Conservation (phyloP, 176 grass and related monocot genomes). For the Tillandsia leiboldiana region DNA sequence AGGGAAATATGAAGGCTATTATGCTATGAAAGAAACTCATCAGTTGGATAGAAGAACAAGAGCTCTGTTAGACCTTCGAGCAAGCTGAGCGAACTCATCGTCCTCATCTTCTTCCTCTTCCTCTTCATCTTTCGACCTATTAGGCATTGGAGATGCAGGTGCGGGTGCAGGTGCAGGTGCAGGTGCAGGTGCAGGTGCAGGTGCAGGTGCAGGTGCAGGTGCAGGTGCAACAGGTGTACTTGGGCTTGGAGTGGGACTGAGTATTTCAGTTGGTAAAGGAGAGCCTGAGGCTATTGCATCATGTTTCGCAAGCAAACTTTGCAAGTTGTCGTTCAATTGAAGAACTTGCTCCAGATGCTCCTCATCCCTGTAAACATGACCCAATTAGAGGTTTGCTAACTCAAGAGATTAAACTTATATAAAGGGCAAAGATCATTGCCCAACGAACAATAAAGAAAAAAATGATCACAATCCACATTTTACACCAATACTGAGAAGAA, state of each 20-base stretch:
- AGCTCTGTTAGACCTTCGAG: conserved; percentile 40
- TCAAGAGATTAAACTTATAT: background rate
- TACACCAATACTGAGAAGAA: background rate
- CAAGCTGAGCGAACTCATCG: conserved; percentile 66
- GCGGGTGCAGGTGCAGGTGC: conserved; percentile 19
- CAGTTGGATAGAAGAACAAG: background rate
- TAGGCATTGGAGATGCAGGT: conserved; percentile 16
- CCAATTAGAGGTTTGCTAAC: background rate
- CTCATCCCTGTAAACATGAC: conserved; percentile 42
- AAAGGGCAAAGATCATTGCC: background rate
- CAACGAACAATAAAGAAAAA: background rate
- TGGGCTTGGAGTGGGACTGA: conserved; percentile 6
- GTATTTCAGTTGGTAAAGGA: conserved; percentile 26
- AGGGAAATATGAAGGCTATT: conserved; percentile 13
- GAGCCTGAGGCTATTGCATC: conserved; percentile 62
- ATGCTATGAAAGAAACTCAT: background rate
- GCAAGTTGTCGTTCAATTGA: conserved; percentile 69
- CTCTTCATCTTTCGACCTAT: conserved; percentile 26
- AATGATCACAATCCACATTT: background rate
- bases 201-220: conserved; percentile 22
- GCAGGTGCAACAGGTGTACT: conserved; percentile 13
- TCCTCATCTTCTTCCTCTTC: conserved; percentile 38
- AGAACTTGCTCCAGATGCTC: conserved; percentile 61
- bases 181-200: conserved; percentile 23
- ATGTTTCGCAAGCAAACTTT: conserved; percentile 57